These are phyloP conservation scores for Mycena crocata DNA, from an alignment of 768 basidiomycete genomes.

Conservation along the genomic window DNA sequence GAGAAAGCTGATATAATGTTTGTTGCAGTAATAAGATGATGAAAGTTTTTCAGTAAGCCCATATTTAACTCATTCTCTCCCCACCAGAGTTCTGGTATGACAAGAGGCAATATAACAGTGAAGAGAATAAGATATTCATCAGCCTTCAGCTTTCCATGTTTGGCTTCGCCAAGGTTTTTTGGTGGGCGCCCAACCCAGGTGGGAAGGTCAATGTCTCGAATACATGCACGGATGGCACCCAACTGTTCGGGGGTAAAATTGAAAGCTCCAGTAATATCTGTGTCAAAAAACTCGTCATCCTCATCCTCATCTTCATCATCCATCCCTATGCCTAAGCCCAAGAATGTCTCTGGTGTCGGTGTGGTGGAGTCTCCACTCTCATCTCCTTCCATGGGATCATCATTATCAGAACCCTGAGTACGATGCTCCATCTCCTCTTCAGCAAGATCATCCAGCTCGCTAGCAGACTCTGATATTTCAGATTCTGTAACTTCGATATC, in stretches of 20 bases:
- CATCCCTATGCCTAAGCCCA: too few relatives aligned
- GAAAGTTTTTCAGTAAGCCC: conserved; percentile 21
- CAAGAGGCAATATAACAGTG: conserved; percentile 30
- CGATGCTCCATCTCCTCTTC: not conserved
- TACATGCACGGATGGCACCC: not conserved
- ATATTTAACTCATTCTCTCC: not conserved
- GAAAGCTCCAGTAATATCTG: not conserved
- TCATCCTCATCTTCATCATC: not conserved
- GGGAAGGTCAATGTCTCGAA: conserved; percentile 24
- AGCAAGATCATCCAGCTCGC: not conserved
- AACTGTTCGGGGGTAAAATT: not conserved
- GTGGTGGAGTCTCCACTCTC: not conserved
- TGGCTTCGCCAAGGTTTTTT: conserved; percentile 33
- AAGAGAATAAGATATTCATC: conserved; percentile 32
- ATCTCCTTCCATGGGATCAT: not conserved
- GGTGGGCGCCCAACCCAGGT: conserved; percentile 30
- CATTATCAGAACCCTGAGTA: too few relatives aligned
- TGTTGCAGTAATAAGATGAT: conserved; percentile 20
- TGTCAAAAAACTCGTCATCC: not conserved
- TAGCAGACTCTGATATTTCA: not conserved
- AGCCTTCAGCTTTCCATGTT: conserved; percentile 39
- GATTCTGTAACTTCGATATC: too few relatives aligned
- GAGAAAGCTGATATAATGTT: conserved; percentile 29
- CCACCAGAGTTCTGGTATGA: conserved; percentile 22
- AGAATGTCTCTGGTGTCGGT: too few relatives aligned